Base-by-base conservation (phyloP, 208 protist genomes). In the Crithidia mellificae region DNA sequence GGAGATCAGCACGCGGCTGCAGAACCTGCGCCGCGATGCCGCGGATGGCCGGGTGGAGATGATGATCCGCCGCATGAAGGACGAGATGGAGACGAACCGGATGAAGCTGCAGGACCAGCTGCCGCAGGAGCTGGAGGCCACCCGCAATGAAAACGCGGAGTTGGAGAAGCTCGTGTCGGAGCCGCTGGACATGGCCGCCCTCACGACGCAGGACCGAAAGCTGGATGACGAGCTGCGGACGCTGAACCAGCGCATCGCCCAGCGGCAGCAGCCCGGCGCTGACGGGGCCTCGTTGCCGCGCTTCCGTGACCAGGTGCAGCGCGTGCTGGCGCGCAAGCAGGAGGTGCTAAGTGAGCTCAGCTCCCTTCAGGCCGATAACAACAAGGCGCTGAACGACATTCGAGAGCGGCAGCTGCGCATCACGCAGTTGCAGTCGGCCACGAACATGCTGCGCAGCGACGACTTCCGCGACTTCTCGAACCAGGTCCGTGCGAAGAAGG, bases 41-140 rank as follows among this genome's bases (percentile, higher is more conserved):
- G 74, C 78, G 24, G 88, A 94, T 59, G 85, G 84, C 3, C 86
- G 87, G 20, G 87, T 85, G 12, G 87, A 94, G 53, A 80, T 87
- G 63, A 95, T 97, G 78, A 80, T 95, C 36, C 81, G 85, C 27
- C 86, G 89, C 58, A 84, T 95, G 75, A 67, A 81, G 65, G 92
- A 97, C 63, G 92, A 97, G 53, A 94, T 92, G 63, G 84, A 92
- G 54, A 91, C 88, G 22, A 92, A 91, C 59, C 68, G 82, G 24
- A 95, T 96, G 57, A 91, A 92, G 75, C 69, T 94, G 47, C 79
- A 97, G 24, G 87, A 97, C 57, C 83, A 95, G 65, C 76, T 97
- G 41, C 92, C 92, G 34, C 81, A 87, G 49, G 87, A 97, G 75
- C 50, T 92, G 25, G 83, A 95, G 51, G 75, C 78, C 39, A 89